Evolutionary conservation across 148 eudicot species (phyloP).

Genomic region (Persicaria maculosa): DNA sequence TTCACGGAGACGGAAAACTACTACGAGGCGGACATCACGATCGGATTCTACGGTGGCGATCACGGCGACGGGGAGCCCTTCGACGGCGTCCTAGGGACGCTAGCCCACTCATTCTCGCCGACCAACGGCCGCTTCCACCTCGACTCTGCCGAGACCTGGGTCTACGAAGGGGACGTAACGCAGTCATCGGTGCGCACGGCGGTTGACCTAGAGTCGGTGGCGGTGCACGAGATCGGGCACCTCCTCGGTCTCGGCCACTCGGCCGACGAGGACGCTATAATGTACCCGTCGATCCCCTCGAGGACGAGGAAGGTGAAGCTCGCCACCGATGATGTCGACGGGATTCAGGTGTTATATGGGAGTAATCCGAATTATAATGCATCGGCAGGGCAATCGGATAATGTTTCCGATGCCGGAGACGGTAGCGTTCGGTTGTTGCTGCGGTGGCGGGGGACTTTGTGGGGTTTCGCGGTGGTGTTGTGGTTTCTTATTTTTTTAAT

Average conservation of each 20-base stretch:
- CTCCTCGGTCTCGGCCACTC: conserved; percentile 24
- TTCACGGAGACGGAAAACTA: neutral
- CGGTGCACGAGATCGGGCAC: conserved; percentile 28
- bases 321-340: conserved; percentile 15
- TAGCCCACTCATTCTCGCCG: conserved; percentile 16
- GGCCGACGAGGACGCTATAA: conserved; percentile 10
- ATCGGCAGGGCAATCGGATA: neutral
- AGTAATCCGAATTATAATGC: conserved; percentile 12
- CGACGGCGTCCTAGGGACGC: conserved; percentile 17
- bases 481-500: neutral
- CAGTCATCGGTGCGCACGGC: neutral
- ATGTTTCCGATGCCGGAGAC: neutral
- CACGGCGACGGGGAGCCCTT: conserved; percentile 23
- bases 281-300: neutral
- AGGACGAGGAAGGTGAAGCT: conserved; percentile 10
- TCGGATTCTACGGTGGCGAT: conserved; percentile 13
- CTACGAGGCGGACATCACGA: conserved; percentile 8
- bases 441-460: neutral
- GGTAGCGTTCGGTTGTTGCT: neutral
- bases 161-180: conserved; percentile 7
- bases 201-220: conserved; percentile 19
- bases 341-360: conserved; percentile 22
- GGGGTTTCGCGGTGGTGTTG: neutral
- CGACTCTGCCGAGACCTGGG: conserved; percentile 23
- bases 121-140: conserved; percentile 14